Evolutionary conservation across 2,329 filamentous ascomycete genomes (phyloP).

Genomic region (Ceratocystis eucalypticola): DNA sequence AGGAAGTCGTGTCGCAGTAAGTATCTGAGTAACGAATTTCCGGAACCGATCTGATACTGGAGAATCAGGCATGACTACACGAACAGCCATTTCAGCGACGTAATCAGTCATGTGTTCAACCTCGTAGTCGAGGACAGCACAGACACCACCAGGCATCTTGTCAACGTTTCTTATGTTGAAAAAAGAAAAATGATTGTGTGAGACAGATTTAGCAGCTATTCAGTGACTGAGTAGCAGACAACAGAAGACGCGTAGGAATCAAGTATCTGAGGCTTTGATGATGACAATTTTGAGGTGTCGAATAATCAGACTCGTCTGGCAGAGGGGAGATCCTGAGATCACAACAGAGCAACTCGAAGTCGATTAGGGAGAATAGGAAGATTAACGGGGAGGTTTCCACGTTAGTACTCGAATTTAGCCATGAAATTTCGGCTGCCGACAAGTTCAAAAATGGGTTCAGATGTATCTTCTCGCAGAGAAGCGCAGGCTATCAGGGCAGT

Average conservation of each 20-base stretch:
- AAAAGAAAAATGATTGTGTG: neutral
- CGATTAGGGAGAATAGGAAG: neutral
- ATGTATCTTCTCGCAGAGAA: conserved; percentile 17
- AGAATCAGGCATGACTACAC: conserved; percentile 40
- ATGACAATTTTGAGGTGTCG: neutral
- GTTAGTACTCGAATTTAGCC: conserved; percentile 8
- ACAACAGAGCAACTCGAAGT: neutral
- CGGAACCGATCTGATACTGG: conserved; percentile 59
- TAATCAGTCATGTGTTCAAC: conserved; percentile 95
- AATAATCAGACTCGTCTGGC: neutral
- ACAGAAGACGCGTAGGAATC: neutral
- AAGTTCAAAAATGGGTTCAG: neutral
- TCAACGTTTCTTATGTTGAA: conserved; percentile 21
- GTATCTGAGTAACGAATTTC: conserved; percentile 82
- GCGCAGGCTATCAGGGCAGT: neutral
- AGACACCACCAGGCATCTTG: conserved; percentile 68
- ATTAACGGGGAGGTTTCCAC: conserved; percentile 1
- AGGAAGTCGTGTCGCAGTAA: conserved; percentile 78
- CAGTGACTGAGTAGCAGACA: neutral
- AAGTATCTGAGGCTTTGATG: neutral
- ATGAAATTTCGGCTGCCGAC: conserved; percentile 7
- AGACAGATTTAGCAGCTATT: neutral
- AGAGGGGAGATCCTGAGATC: neutral
- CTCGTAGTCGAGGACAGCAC: conserved; percentile 89
- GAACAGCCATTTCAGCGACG: conserved; percentile 72